Evolutionary conservation across 495 filamentous ascomycete species (phyloP), one percentile per base, ranked within the genome.

Genomic region (Trypethelium eluteriae): DNA sequence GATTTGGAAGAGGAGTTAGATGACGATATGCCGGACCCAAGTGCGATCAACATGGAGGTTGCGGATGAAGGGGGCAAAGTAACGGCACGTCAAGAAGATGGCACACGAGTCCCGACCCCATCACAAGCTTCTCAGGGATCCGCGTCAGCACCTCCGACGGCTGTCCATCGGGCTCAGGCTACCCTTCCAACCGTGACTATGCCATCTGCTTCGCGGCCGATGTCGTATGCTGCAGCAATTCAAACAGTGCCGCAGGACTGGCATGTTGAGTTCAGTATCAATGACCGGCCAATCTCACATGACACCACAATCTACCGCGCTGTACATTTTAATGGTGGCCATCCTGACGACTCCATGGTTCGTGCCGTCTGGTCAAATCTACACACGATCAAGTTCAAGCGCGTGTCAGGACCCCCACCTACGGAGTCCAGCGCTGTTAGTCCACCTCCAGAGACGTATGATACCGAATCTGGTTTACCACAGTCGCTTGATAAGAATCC

Each of bases 271-370:
- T 99, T 99, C 76, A 95, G 85, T 69, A 86, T 97, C 65, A 88
- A 92, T 68, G 90, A 85, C 59, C 88, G 92, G 72, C 83, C 89
- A 0, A 88, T 97, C 70, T 81, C 89, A 0, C 93, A 90, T 70
- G 93, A 97, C 69, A 98, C 91, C 2, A 99, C 95, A 0, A 93
- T 99, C 67, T 99, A 98, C 74, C 88, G 93, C 53, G 95, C 93
- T 59, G 90, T 98, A 16, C 91, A 97, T 70, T 88, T 85, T 74
- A 87, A 86, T 53, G 81, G 86, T 34, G 75, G 83, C 2, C 77
- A 85, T 49, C 69, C 85, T n/a, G 84, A 88, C 25, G 90, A 95
- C 62, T 81, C 86, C 50, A 79, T 83, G 10, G 81, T 79, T 68
- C 85, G 90, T 47, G 94, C 87, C 66, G 85, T 98, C 12, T 99